Conservation (phyloP, 805 yeast species). For the Candida tibetensis region DNA sequence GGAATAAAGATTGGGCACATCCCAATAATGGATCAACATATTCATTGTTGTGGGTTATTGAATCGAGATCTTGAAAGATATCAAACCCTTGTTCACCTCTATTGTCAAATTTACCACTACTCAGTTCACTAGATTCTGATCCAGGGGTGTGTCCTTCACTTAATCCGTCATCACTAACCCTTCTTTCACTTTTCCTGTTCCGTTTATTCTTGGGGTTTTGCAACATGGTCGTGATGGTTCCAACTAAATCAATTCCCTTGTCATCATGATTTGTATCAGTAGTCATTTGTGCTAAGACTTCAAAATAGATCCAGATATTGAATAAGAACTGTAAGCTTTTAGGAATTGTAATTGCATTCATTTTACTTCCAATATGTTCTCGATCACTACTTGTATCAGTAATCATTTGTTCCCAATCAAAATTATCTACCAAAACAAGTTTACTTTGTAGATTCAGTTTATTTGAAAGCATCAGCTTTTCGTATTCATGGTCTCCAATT, state of each 20-base stretch:
- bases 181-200: slow-evolving; percentile 8
- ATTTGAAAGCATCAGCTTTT: slow-evolving; percentile 4
- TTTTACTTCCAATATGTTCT: slow-evolving; percentile 1
- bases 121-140: slow-evolving; percentile 28
- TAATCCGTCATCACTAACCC: slow-evolving; percentile 1
- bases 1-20: slow-evolving; percentile 61
- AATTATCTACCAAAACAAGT: slow-evolving; percentile 29
- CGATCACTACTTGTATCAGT: slow-evolving; percentile 1
- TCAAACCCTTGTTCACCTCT: slow-evolving; percentile 15
- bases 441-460: slow-evolving; percentile 17
- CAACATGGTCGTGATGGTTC: slow-evolving; percentile 35
- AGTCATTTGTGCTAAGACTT: slow-evolving; percentile 65
- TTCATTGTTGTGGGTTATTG: slow-evolving; percentile 35
- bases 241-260: slow-evolving; percentile 41
- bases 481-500: slow-evolving; percentile 5
- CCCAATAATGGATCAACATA: slow-evolving; percentile 66
- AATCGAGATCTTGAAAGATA: slow-evolving; percentile 41
- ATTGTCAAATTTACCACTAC: not conserved
- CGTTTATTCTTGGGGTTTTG: slow-evolving; percentile 20
- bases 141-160: slow-evolving; percentile 9
- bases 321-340: slow-evolving; percentile 50
- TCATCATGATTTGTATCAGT: slow-evolving; percentile 47
- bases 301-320: slow-evolving; percentile 67
- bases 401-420: slow-evolving; percentile 32
- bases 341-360: slow-evolving; percentile 24